Base-by-base conservation (phyloP, 768 basidiomycete species). In the Serendipita indica region DNA sequence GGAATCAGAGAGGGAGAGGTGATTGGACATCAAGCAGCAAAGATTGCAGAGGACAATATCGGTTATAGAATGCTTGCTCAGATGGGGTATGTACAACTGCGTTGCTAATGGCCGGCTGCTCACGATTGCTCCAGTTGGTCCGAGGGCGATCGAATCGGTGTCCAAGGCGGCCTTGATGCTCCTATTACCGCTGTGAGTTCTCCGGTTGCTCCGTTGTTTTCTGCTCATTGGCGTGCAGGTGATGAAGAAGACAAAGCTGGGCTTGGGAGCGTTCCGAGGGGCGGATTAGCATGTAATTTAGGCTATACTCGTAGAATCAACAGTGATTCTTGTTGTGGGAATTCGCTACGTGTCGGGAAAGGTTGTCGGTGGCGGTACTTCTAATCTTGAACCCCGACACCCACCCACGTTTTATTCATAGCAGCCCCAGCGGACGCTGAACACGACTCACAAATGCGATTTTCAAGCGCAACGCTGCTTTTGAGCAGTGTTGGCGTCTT, bases 41-140 rank as follows among this genome's bases (percentile, higher is more conserved):
- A 83, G 72, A 84, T 97, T 58, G 83, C 79, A 13, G 74, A 78
- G 62, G 72, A 79, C 1, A 97, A 97, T 64, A 66, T 92, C 54
- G 94, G 94, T 0, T 96, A 94, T 73, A 79, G 72, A 71, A 79
- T 98, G 80, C 68, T 97, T 62, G 81, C 83, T 14, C 74, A 78
- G 61, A 96, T 97, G 93, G 93, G 93, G 39, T 72, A 49, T 45
- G 70, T 67, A 7, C n/a, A 52, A n/a, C 25, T 12, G 28, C 4
- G 6, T 30, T 3, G 35, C 6, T 33, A 33, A 12, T 34, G 3
- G 33, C 22, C 18, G 12, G 33, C 12, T 33, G 28, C 20, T 34
- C 14, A 33, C 1, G 56, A 57, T 57, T 16, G 30, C 7, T 25
- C n/a, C 28, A 69, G 69, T 12, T 94, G 91, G 91, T 68, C 79